These are phyloP conservation scores for Populus trichocarpa DNA, from an alignment of 441 rosid species.

Conservation along the genomic window DNA sequence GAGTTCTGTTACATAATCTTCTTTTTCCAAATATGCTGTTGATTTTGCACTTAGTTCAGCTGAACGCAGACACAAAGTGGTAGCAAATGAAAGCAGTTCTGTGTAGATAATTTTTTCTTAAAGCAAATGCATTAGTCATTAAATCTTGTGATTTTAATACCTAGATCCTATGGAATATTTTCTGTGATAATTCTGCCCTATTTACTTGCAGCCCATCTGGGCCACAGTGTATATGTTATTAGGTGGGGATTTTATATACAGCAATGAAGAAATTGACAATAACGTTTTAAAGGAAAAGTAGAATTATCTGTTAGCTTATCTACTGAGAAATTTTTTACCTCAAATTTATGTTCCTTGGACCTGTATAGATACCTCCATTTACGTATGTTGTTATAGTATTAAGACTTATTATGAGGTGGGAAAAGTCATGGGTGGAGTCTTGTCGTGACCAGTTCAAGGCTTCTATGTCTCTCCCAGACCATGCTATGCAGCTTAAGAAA, in stretches of 20 bases:
- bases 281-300: neutral
- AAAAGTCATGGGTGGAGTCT: neutral
- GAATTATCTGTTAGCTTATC: neutral
- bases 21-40: neutral
- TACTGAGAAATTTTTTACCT: neutral
- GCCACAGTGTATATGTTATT: neutral
- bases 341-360: neutral
- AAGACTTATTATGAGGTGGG: neutral
- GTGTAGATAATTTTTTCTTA: neutral
- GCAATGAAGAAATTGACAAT: neutral
- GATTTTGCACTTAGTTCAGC: constrained; percentile 4
- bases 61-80: neutral
- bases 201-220: neutral
- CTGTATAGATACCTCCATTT: neutral
- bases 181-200: neutral
- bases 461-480: neutral
- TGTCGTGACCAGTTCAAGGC: neutral
- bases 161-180: neutral
- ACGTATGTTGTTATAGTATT: too few relatives aligned
- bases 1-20: constrained; percentile 23
- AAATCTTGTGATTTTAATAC: neutral
- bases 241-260: neutral
- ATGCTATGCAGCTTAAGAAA: neutral
- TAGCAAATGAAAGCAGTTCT: neutral
- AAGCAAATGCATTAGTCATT: neutral